Base-by-base conservation (phyloP, 2,329 filamentous ascomycete species). In the Endoconidiophora laricicola region DNA sequence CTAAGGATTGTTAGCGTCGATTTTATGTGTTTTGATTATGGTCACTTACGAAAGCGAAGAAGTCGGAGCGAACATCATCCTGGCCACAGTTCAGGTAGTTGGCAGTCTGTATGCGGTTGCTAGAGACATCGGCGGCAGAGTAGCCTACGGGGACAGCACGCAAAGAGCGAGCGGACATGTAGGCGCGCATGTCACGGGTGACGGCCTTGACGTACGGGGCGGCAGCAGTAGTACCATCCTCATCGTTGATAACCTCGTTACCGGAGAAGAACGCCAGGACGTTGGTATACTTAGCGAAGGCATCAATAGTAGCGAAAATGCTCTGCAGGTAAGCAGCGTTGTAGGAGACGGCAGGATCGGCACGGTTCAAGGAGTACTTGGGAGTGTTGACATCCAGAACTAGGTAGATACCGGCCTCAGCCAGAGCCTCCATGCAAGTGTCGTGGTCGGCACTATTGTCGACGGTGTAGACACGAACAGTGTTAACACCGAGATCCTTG, bases 41-140 rank as follows among this genome's bases (percentile, higher is more conserved):
- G 16, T 18, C 20, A 53, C 54, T 46, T 53, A 55, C 54, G 68
- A 88, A 87, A 54, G 81, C 83, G 60, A 87, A 90, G 69, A 90
- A 90, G 66, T 94, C 87, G 58, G 81, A 85, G 58, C 88, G 81
- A 68, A 82, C 78, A 56, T 88, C 81, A 45, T 90, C 84, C 49
- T 76, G 70, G 54, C 88, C 88, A 62, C 88, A 95, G 76, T 94
- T 94, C 79, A 95, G 86, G 74, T 93, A 95, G 49, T 80, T 61
- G 44, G 88, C 87, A 63, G 86, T 86, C 69, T 94, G 78, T 68
- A 83, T 78, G 59, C 87, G 84, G 72, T 93, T 94, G 60, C 78
- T 73, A 54, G 83, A 73, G 51, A 94, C 83, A 67, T 94, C 87
- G 54, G 87, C 88, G 38, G 75, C 75, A 14, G 74, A 78, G 67